Evolutionary conservation across 2,329 filamentous ascomycete species (phyloP), one percentile per base, ranked within the genome.

Genomic region (Ophiostoma ips): DNA sequence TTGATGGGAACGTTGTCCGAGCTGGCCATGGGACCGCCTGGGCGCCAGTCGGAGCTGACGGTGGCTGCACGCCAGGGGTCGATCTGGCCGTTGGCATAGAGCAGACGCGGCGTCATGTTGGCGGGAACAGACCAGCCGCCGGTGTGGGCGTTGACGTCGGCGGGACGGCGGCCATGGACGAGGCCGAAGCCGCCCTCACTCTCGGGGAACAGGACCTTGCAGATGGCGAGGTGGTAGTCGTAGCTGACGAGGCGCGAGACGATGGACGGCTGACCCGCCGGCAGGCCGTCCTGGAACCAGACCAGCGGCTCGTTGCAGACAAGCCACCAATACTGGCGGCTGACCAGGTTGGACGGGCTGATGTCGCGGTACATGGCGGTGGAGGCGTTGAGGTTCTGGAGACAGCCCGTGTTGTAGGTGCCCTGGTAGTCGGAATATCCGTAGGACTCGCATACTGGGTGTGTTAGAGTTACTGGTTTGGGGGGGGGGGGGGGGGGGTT

Each of bases 281-380:
- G 73, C 1, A 72, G 69, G n/a, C 70, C 71, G 55, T 66, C 65
- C 48, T 66, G 63, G 61, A 65, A 67, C 57, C 60, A 67, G 48
- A 62, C 64, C 38, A 70, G 62, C 49, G 67, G 66, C 52, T 68
- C 64, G 60, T 77, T 77, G 64, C 75, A 78, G 6, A 70, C 63
- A 60, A 78, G 67, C 73, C 73, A 78, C 13, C 65, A 62, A 73
- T 72, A 78, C 55, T 76, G 73, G 3, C 73, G 64, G 60, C 75
- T 68, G 33, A 64, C 56, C 1, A 55, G 53, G 57, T 77, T 77
- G 56, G 53, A 51, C 1, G 61, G 57, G 3, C 58, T 55, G 31
- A 65, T 47, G 47, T 69, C 66, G 48, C 61, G 60, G 60, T 64
- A 68, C 48, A 64, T 56, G 16, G 63, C 59, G 57, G 71, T 68